Evolutionary conservation across 2,329 filamentous ascomycete genomes (phyloP).

Genomic region (Helotiales sp.): DNA sequence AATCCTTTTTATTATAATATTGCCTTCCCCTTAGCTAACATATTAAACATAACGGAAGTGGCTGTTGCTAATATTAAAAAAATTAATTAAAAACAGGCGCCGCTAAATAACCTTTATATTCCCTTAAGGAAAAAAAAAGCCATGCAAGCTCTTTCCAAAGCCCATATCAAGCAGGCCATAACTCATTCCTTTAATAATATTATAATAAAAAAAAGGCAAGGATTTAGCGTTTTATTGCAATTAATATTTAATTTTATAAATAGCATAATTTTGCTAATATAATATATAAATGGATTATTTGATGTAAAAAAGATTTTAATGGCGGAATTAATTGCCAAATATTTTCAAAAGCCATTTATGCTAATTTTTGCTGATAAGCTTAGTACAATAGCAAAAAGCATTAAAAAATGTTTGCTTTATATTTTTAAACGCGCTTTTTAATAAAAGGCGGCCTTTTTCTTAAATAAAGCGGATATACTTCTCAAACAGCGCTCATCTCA

Average conservation of each 20-base stretch:
- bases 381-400: neutral
- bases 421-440: constrained; percentile 52
- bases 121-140: constrained; percentile 33
- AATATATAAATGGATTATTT: constrained; percentile 17
- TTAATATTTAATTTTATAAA: neutral
- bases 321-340: constrained; percentile 23
- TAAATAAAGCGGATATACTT: constrained; percentile 32
- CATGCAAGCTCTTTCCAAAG: constrained; percentile 13
- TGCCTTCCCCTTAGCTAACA: constrained; percentile 20
- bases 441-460: constrained; percentile 28
- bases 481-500: constrained; percentile 18
- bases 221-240: constrained; percentile 14
- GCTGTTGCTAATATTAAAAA: constrained; percentile 28
- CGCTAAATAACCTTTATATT: constrained; percentile 31
- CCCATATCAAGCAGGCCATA: neutral
- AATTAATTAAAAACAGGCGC: constrained; percentile 16
- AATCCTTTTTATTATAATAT: constrained; percentile 1
- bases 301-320: constrained; percentile 28
- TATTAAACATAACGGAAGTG: constrained; percentile 24
- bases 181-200: constrained; percentile 9
- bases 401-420: constrained; percentile 49
- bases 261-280: constrained; percentile 14
- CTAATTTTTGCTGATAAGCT: constrained; percentile 17
- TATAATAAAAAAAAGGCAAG: neutral
- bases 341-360: constrained; percentile 13